A percentile compares a stretch with the other conserved stretches of the same genome.
These are phyloP conservation scores for Xylaria acuta DNA, from an alignment of 495 filamentous ascomycete genomes.

Conservation along the genomic window DNA sequence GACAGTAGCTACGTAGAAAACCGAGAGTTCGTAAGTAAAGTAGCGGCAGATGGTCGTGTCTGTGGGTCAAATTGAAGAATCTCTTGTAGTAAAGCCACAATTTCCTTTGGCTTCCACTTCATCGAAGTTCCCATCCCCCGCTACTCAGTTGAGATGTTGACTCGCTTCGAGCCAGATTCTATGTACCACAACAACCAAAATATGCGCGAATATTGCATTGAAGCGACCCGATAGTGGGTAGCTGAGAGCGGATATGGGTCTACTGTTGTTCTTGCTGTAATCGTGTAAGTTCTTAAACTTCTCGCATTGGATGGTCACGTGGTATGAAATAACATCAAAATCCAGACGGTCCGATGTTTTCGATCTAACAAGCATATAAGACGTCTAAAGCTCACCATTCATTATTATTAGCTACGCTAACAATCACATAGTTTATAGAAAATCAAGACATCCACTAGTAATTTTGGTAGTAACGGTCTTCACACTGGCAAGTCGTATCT, in stretches of 20 bases:
- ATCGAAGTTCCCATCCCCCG: not conserved
- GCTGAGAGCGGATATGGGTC: not conserved
- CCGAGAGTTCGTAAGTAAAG: not conserved
- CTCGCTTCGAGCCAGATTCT: not conserved
- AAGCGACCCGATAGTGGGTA: not conserved
- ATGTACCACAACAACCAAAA: not conserved
- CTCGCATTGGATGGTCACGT: too few species aligned
- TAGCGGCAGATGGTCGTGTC: not conserved
- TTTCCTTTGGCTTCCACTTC: not conserved
- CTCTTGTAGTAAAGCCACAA: not conserved
- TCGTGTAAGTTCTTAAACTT: not conserved
- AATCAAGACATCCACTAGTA: too few species aligned
- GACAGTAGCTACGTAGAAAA: not conserved
- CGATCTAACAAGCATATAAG: not conserved
- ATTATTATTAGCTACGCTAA: too few species aligned
- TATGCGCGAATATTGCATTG: not conserved
- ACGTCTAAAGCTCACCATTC: too few species aligned
- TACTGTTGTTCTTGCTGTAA: not conserved
- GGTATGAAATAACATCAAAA: too few species aligned
- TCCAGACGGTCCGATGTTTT: too few species aligned
- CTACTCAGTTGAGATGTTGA: not conserved
- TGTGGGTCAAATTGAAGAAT: not conserved
- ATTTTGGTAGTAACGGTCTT: not conserved
- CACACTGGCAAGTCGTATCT: not conserved
- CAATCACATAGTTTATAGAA: too few species aligned